These are phyloP conservation scores for Friedmanniomyces simplex DNA, from an alignment of 495 filamentous ascomycete species.

Conservation along the genomic window DNA sequence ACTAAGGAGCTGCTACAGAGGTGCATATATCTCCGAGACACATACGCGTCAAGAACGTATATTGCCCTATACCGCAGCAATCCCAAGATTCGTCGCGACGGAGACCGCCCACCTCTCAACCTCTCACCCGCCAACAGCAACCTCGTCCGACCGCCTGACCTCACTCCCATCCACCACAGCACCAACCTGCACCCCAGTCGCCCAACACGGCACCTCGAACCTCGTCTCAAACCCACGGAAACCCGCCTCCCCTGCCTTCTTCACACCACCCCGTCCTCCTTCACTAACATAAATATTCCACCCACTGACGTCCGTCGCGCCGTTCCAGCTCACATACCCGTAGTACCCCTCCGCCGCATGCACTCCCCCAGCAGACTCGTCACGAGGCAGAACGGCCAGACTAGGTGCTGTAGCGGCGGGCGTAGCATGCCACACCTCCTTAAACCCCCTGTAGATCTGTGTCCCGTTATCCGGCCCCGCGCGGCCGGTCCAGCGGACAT, in stretches of 20 bases:
- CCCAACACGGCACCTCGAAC: constrained; percentile 2
- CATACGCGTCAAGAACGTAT: too few relatives aligned
- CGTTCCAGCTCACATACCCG: constrained; percentile 16
- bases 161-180: constrained; percentile 5
- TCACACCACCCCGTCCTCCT: background rate
- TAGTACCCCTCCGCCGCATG: background rate
- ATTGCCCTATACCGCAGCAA: too few relatives aligned
- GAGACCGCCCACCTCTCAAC: too few relatives aligned
- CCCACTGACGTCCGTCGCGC: constrained; percentile 8
- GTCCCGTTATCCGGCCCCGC: constrained; percentile 6
- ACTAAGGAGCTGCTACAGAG: too few relatives aligned
- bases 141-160: constrained; percentile 4
- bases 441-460: constrained; percentile 15
- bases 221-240: constrained; percentile 10
- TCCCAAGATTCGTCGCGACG: too few relatives aligned
- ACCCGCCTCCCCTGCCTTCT: background rate
- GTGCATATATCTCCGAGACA: too few relatives aligned
- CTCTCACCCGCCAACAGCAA: too few relatives aligned
- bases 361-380: too few relatives aligned
- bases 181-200: constrained; percentile 4
- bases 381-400: background rate
- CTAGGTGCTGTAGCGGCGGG: constrained; percentile 3
- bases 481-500: constrained; percentile 14
- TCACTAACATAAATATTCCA: constrained; percentile 6
- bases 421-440: constrained; percentile 16